These are phyloP conservation scores for Psidium friedrichsthalianum DNA, from an alignment of 345 rosid species.

Conservation along the genomic window DNA sequence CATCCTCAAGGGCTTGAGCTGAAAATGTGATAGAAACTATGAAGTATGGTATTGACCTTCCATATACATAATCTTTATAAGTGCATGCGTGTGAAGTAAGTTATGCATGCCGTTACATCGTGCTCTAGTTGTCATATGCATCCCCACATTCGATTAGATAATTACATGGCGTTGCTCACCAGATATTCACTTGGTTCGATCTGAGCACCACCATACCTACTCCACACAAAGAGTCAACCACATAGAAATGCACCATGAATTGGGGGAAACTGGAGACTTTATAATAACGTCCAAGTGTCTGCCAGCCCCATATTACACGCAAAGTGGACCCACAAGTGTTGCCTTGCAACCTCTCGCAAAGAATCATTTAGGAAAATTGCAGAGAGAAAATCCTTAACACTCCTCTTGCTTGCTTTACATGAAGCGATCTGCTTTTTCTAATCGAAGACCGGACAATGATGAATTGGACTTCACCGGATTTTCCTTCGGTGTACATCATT, in stretches of 20 bases:
- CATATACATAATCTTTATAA: neutral
- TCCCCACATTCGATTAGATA: neutral
- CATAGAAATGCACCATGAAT: neutral
- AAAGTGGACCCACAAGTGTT: neutral
- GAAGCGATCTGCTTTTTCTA: too few relatives aligned
- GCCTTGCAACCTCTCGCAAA: neutral
- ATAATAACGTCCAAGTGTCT: neutral
- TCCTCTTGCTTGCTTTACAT: neutral
- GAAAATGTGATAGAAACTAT: neutral
- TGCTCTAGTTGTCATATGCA: neutral
- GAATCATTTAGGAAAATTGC: neutral
- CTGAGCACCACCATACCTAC: rapidly evolving
- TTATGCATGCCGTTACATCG: neutral
- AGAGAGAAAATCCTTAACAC: neutral
- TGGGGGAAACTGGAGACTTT: neutral
- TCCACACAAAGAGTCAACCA: neutral
- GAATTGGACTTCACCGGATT: too few relatives aligned
- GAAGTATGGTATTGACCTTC: neutral
- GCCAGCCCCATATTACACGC: too few relatives aligned
- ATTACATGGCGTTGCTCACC: neutral
- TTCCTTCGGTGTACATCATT: neutral
- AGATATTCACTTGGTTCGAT: neutral
- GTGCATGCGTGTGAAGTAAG: neutral
- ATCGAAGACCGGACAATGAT: too few relatives aligned
- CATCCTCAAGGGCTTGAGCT: neutral